phyloP scores from a whole-genome alignment of 108 stramenopile species.

The Cylindrotheca fusiformis region DNA sequence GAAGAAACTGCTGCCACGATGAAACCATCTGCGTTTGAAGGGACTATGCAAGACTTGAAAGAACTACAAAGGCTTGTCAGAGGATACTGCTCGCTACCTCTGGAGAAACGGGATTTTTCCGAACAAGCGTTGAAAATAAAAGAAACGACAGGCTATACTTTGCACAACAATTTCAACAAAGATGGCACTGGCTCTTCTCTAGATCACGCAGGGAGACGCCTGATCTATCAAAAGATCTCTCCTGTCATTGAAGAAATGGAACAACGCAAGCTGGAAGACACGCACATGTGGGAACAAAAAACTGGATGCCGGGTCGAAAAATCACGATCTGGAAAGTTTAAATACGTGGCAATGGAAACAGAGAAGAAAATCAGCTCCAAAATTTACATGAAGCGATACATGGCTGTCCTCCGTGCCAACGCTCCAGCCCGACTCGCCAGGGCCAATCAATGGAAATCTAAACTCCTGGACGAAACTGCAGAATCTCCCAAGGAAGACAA shows the following conservation, averaged over 20 bases:
- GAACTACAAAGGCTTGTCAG: slow-evolving; percentile 26
- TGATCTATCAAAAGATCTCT: slow-evolving; percentile 22
- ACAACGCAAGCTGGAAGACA: slow-evolving; percentile 23
- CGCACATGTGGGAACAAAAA: slow-evolving; percentile 12
- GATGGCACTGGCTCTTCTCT: background rate
- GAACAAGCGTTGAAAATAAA: slow-evolving; percentile 17
- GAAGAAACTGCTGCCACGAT: background rate
- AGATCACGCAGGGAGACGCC: background rate
- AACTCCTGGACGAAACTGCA: background rate
- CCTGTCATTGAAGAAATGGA: slow-evolving; percentile 35
- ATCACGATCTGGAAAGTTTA: slow-evolving; percentile 32
- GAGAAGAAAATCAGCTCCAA: slow-evolving; percentile 23
- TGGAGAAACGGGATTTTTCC: slow-evolving; percentile 8
- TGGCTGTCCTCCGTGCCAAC: slow-evolving; percentile 10
- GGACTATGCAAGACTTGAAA: slow-evolving; percentile 21
- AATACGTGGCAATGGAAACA: slow-evolving; percentile 26
- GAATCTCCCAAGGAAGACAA: background rate
- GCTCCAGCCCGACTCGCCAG: slow-evolving; percentile 6
- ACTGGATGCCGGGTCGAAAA: slow-evolving; percentile 33
- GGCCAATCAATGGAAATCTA: slow-evolving; percentile 21
- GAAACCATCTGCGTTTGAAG: slow-evolving; percentile 3
- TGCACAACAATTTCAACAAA: slow-evolving; percentile 13
- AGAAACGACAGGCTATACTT: slow-evolving; percentile 22
- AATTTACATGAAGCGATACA: slow-evolving; percentile 33
- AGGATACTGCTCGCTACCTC: slow-evolving; percentile 29